Base-by-base conservation (phyloP, 2,329 filamentous ascomycete species). In the Colletotrichum cuscutae region DNA sequence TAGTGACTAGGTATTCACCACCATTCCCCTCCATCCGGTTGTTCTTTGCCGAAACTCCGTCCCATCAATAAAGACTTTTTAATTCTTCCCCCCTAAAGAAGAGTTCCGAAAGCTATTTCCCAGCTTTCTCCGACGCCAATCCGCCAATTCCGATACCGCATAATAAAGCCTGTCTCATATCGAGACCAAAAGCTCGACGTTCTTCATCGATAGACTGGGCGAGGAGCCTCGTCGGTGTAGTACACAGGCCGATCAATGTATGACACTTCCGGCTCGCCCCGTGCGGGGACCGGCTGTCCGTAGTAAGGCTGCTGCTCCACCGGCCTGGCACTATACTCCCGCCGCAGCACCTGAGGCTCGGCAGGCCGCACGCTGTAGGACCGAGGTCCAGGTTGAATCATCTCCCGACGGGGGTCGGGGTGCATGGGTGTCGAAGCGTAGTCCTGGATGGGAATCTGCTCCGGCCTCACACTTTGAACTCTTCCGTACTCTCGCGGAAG, bases 221-320 rank as follows among this genome's bases (percentile, higher is more conserved):
- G 79, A 63, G 81, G 78, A 12, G 68, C 79, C 73, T 84, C 82
- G 53, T 86, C 84, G n/a, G 82, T 76, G 74, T 88, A 89, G 24
- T 85, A 80, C 30, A 86, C 81, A 19, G 86, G 84, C 58, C 81
- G 81, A 74, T 87, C 86, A 65, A 87, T 80, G 65, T 85, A 88
- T 3, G 84, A 78, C 54, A 86, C 79, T 49, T 86, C 86, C 59
- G 84, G 83, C 24, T 81, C 81, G 19, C 69, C 56, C 49, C 77
- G 71, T 32, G 60, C 60, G 32, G 67, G 78, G 5, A 77, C 76
- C 42, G 77, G 79, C 42, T 82, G 81, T 35, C 84, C 83, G 74
- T 86, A 87, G 69, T 85, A 87, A 15, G 22, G 53, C 35, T 54
- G 71, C 63, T 81, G 80, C 68, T 87, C 86, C 58, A 80, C 79